Evolutionary conservation across 331 rosid species (phyloP), one percentile per base, ranked within the genome.

Genomic region (Malus hybrid): DNA sequence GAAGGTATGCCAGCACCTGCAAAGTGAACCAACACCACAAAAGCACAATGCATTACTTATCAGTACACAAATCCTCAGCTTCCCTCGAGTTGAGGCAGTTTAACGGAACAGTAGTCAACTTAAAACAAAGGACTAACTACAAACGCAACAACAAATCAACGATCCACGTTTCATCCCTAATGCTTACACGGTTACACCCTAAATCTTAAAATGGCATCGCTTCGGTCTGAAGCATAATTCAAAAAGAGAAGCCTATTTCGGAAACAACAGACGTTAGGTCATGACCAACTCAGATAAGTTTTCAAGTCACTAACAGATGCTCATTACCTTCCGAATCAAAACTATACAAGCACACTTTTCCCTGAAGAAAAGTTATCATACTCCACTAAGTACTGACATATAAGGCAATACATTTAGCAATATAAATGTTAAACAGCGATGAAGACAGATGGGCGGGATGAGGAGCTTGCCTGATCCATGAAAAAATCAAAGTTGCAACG

Each of bases 381-480:
- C n/a, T 13, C 32, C 66, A 28, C 4, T 27, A 6, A 61, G 46
- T 39, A 39, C 4, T 39, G 3, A 39, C 36, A 62, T 14, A 28
- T 62, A 28, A 62, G 64, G 11, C 10, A 20, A n/a, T 16, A 22
- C 28, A 59, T 59, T 59, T n/a, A 59, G 1, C 67, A 62, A 12
- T 27, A 61, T 0, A 13, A 27, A 61, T 11, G 9, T 61, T 13
- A 28, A 13, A 61, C 0, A 22, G 64, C 31, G 29, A 61, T 62
- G 18, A 28, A 29, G 34, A 62, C 16, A 14, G 19, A 1, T 3
- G 69, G 24, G 56, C 19, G 10, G 69, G 15, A 62, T 52, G 31
- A 71, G 48, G n/a, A 59, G 83, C 91, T 85, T 83, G 80, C 99
- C 97, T 95, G 99, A 78, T 95, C 99, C 93, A 92, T 85, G 80